phyloP scores from a whole-genome alignment of 192 early-diverging fungal species.

The Rhizophagus prolifer region DNA sequence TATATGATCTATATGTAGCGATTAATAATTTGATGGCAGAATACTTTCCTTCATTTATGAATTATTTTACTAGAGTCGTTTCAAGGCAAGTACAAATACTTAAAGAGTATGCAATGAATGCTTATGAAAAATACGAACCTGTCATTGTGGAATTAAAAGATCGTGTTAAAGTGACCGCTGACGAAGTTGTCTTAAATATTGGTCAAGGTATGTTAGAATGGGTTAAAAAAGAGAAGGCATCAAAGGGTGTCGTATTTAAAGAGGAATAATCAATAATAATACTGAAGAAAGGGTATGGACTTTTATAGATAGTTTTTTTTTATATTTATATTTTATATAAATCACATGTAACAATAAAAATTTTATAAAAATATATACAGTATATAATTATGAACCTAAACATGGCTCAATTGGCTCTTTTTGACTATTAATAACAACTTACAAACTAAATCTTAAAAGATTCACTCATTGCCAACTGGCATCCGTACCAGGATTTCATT shows the following conservation, averaged over 20 bases:
- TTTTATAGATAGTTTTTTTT: too few species aligned
- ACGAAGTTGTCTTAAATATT: conserved; percentile 6
- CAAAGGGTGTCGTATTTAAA: background rate
- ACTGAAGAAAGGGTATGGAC: too few species aligned
- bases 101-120: background rate
- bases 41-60: background rate
- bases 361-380: too few species aligned
- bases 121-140: conserved; percentile 3
- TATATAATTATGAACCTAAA: too few species aligned
- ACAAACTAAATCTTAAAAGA: too few species aligned
- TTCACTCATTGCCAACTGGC: too few species aligned
- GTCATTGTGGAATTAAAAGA: background rate
- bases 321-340: too few species aligned
- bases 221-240: conserved; percentile 22
- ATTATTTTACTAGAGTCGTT: background rate
- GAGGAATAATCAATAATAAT: background rate
- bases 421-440: too few species aligned
- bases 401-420: too few species aligned
- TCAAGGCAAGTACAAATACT: background rate
- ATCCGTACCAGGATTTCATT: too few species aligned
- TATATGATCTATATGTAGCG: background rate
- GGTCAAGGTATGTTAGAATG: conserved; percentile 26
- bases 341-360: too few species aligned
- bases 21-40: background rate
- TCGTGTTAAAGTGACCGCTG: background rate